Percentiles rank a stretch among this genome's conserved stretches.
Evolutionary conservation across 176 grass and related monocot species (phyloP).

Genomic region (Thinopyrum elongatum): DNA sequence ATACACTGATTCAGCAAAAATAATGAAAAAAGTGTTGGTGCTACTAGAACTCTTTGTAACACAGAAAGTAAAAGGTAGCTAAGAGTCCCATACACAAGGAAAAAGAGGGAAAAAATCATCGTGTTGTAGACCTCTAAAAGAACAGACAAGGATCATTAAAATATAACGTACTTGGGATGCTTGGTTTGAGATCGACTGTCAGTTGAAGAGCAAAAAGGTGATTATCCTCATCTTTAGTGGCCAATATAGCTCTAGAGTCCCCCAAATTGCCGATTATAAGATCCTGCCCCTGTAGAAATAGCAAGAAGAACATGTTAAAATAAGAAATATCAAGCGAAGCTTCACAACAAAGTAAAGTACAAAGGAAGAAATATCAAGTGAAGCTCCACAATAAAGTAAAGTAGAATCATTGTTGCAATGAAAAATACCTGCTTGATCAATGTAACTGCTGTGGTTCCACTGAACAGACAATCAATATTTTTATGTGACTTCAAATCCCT

Average conservation of each 20-base stretch:
- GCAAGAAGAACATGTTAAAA: constrained; percentile 11
- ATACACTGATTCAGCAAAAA: background rate
- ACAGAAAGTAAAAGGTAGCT: background rate
- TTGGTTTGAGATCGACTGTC: constrained; percentile 82
- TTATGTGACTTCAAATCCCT: constrained; percentile 67
- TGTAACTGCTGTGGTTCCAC: constrained; percentile 91
- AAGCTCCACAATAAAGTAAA: constrained; percentile 21
- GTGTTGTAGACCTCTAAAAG: constrained; percentile 9
- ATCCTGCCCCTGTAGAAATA: constrained; percentile 51
- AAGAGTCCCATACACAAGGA: constrained; percentile 3
- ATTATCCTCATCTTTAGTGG: constrained; percentile 63
- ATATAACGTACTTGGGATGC: constrained; percentile 64
- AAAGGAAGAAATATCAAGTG: background rate
- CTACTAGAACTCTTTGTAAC: background rate
- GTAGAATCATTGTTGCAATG: background rate
- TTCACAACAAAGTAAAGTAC: constrained; percentile 21
- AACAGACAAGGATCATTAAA: constrained; percentile 3
- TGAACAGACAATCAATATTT: constrained; percentile 70
- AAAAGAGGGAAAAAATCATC: constrained; percentile 25
- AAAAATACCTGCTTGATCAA: constrained; percentile 70
- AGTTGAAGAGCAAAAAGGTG: constrained; percentile 52
- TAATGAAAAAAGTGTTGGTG: background rate
- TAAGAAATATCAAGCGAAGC: background rate
- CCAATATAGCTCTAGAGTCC: constrained; percentile 79
- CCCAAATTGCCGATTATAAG: constrained; percentile 76